phyloP scores from a whole-genome alignment of 1,284 basidiomycete genomes.

The Microbotryum intermedium region DNA sequence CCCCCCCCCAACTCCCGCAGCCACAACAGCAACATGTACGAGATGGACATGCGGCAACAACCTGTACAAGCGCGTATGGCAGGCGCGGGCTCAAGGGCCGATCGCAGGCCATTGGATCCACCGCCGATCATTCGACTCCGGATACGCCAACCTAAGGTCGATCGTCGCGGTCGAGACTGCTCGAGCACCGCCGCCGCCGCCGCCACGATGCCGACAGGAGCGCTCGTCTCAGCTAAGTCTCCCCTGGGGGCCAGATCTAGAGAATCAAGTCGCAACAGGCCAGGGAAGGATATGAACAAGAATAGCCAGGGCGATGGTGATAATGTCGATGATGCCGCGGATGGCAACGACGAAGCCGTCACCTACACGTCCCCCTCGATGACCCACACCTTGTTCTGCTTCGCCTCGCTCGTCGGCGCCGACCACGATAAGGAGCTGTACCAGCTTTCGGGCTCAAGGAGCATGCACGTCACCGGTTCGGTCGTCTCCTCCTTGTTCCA shows the following conservation, averaged over 20 bases:
- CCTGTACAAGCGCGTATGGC: conserved; percentile 83
- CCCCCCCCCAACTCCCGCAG: too few species aligned
- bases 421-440: conserved; percentile 72
- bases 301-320: background rate
- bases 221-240: too few species aligned
- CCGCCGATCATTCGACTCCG: conserved; percentile 92
- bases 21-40: conserved; percentile 56
- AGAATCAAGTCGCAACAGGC: too few species aligned
- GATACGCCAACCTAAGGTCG: conserved; percentile 49
- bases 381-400: conserved; percentile 86
- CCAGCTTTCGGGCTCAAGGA: conserved; percentile 86
- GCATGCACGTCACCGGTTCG: conserved; percentile 69
- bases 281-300: too few species aligned
- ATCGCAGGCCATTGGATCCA: conserved; percentile 75
- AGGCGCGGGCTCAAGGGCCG: conserved; percentile 76
- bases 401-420: conserved; percentile 55
- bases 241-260: too few species aligned
- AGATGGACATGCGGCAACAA: conserved; percentile 74
- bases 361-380: conserved; percentile 20
- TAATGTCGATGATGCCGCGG: conserved; percentile 24
- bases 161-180: conserved; percentile 14
- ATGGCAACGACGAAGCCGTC: conserved; percentile 1
- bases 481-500: conserved; percentile 92
- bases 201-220: background rate
- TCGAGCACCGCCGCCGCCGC: conserved; percentile 23